phyloP scores from a whole-genome alignment of 2,329 filamentous ascomycete species.

The Lachnellula cervina region DNA sequence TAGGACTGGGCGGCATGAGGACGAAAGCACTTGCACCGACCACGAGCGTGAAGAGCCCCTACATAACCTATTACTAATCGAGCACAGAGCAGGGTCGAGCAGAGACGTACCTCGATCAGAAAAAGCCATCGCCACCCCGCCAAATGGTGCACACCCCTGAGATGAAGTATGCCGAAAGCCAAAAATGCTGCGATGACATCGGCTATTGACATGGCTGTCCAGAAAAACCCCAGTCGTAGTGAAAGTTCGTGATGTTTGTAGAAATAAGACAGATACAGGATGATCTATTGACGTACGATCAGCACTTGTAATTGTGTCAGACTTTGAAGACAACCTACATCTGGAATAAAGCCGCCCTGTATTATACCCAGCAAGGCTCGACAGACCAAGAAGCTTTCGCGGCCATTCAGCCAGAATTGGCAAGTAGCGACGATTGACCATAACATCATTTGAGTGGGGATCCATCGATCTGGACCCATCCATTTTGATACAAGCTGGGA shows the following conservation, averaged over 20 bases:
- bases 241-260: slow-evolving; percentile 64
- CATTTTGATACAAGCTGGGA: slow-evolving; percentile 47
- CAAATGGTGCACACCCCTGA: slow-evolving; percentile 47
- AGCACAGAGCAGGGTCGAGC: slow-evolving; percentile 15
- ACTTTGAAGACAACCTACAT: slow-evolving; percentile 38
- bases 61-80: background rate
- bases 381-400: slow-evolving; percentile 32
- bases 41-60: slow-evolving; percentile 17
- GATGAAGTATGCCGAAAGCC: slow-evolving; percentile 50
- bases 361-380: slow-evolving; percentile 24
- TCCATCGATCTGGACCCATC: slow-evolving; percentile 47
- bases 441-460: slow-evolving; percentile 48
- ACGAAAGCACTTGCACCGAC: slow-evolving; percentile 13
- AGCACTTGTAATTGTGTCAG: background rate
- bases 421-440: slow-evolving; percentile 52
- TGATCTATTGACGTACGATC: slow-evolving; percentile 28
- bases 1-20: slow-evolving; percentile 13
- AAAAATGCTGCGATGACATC: slow-evolving; percentile 51
- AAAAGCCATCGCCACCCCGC: slow-evolving; percentile 57
- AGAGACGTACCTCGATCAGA: slow-evolving; percentile 29
- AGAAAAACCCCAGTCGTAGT: slow-evolving; percentile 61
- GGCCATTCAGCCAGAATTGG: slow-evolving; percentile 34
- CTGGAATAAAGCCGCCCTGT: slow-evolving; percentile 52
- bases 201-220: slow-evolving; percentile 50
- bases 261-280: slow-evolving; percentile 65